These are phyloP conservation scores for Ochromonas danica DNA, from an alignment of 108 stramenopile genomes.

Conservation along the genomic window DNA sequence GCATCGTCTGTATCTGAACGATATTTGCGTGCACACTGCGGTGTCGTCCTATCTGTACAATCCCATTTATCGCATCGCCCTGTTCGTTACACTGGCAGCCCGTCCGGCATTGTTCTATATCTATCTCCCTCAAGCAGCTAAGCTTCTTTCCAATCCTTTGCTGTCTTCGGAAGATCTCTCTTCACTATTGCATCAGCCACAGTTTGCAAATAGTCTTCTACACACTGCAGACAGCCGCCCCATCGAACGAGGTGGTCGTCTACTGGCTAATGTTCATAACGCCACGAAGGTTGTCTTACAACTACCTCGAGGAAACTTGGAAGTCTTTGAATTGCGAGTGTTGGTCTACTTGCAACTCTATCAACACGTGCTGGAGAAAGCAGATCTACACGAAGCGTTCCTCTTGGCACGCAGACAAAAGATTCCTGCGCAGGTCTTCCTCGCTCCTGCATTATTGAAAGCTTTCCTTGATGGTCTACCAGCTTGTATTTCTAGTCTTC, in stretches of 20 bases:
- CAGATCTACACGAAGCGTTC: neutral
- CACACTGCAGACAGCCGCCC: neutral
- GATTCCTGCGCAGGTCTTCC: neutral
- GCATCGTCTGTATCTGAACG: neutral
- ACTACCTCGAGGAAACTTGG: constrained; percentile 32
- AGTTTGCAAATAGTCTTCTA: neutral
- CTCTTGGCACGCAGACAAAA: neutral
- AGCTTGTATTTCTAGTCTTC: neutral
- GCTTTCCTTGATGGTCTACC: neutral
- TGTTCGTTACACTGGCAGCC: neutral
- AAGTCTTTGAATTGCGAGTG: neutral
- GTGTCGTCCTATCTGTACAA: constrained; percentile 22
- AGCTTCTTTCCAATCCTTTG: too few species aligned
- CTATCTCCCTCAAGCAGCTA: too few species aligned
- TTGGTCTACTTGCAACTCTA: neutral
- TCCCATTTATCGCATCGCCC: neutral
- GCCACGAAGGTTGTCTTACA: constrained; percentile 4
- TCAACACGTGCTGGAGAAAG: neutral
- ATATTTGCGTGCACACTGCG: neutral
- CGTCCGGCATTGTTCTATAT: too few species aligned
- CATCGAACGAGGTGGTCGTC: constrained; percentile 23
- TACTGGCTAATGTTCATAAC: neutral
- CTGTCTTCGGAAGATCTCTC: too few species aligned
- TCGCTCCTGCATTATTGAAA: neutral
- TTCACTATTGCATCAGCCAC: too few species aligned